A percentile compares a stretch with the other conserved stretches of the same genome.
phyloP scores from a whole-genome alignment of 2,329 filamentous ascomycete genomes.

The Niveomyces coronatus region DNA sequence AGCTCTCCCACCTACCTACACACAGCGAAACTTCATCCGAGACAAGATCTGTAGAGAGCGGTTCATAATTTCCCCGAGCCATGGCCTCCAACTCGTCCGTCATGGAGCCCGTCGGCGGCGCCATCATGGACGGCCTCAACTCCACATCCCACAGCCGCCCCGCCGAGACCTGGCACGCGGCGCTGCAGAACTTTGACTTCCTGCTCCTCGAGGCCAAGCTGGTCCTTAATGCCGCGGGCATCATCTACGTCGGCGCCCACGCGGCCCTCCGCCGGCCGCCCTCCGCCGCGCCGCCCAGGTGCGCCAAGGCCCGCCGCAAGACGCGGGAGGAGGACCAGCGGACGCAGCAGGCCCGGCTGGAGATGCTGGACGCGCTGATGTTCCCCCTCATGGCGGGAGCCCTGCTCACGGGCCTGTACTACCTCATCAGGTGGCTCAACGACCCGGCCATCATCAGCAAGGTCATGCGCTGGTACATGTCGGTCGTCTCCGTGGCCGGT shows the following conservation, averaged over 20 bases:
- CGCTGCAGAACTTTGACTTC: slow-evolving; percentile 27
- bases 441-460: slow-evolving; percentile 75
- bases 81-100: slow-evolving; percentile 17
- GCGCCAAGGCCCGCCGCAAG: slow-evolving; percentile 31
- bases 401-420: slow-evolving; percentile 68
- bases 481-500: slow-evolving; percentile 66
- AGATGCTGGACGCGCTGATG: slow-evolving; percentile 68
- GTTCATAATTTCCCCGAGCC: background rate
- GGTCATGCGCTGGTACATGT: slow-evolving; percentile 76
- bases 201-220: slow-evolving; percentile 38
- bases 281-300: slow-evolving; percentile 57
- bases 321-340: slow-evolving; percentile 40
- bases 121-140: slow-evolving; percentile 20
- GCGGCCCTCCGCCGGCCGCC: slow-evolving; percentile 75
- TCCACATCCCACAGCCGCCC: slow-evolving; percentile 17
- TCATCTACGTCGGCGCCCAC: slow-evolving; percentile 77
- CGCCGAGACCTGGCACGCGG: slow-evolving; percentile 20
- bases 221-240: slow-evolving; percentile 59
- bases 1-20: background rate
- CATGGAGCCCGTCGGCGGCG: slow-evolving; percentile 10
- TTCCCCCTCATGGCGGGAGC: slow-evolving; percentile 70
- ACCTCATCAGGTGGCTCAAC: slow-evolving; percentile 79
- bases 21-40: too few relatives aligned
- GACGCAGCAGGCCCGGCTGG: slow-evolving; percentile 39
- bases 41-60: too few relatives aligned